Base-by-base conservation (phyloP, 2,329 filamentous ascomycete genomes). In the Periconia digitata region DNA sequence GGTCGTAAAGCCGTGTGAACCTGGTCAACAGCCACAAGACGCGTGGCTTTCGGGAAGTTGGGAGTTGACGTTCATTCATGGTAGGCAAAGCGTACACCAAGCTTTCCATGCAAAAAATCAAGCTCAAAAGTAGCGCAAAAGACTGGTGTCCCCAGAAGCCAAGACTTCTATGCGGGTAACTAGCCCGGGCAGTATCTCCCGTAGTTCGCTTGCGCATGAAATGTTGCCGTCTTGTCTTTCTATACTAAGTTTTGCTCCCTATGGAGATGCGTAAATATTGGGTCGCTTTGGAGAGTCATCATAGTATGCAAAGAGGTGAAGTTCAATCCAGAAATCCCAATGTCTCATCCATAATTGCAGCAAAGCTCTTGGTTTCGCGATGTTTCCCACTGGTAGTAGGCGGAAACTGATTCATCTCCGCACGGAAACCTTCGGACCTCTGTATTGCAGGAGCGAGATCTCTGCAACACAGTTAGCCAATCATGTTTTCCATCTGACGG, bases 391-490 rank as follows among this genome's bases (percentile, higher is more conserved):
- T 68, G 2, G 67, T 70, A 7, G 64, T 44, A 8, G 67, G 67
- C 17, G 67, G 67, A 27, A 68, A 70, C 40, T 66, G 61, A 0
- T 64, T 47, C 65, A 68, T 69, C 34, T 60, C 63, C 1, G 41
- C 18, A 3, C 60, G 55, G 32, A 70, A 70, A 0, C 60, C 60
- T 59, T 84, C 81, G 3, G 77, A 76, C 46, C 76, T 72, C 15
- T 59, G 52, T 6, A 85, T 70, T 2, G 79, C 77, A 23, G 67
- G 55, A 5, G 69, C 52, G 15, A 85, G 67, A 40, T 79, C 64
- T 34, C 79, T 82, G 45, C 7, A 38, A 22, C 16, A 16, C 20
- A 23, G 3, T 32, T 46, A 35, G 27, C 22, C 23, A 32, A 3
- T 12, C 1, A 32, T 27, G 8, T 8, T 32, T 27, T 35, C 15